phyloP scores from a whole-genome alignment of 192 early-diverging fungal genomes.

The Rhizoclosmatium sp. region DNA sequence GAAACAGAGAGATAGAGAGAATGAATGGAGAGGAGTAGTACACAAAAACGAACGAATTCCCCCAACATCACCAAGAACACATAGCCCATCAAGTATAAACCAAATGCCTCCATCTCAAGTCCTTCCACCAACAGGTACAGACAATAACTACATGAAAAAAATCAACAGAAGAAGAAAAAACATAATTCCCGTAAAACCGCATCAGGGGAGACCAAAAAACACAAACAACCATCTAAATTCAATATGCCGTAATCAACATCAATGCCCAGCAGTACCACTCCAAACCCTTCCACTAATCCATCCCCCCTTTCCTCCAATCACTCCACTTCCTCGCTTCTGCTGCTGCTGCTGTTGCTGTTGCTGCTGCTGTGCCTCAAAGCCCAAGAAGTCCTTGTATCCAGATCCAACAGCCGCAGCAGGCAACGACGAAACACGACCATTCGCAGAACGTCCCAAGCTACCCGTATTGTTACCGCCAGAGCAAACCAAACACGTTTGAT shows the following conservation, averaged over 20 bases:
- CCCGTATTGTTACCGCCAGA: not conserved
- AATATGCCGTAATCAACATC: not conserved
- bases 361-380: not conserved
- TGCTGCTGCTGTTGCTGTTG: slow-evolving; percentile 17
- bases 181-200: not conserved
- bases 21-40: no score
- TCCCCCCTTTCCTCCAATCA: not conserved
- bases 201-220: not conserved
- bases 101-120: no score
- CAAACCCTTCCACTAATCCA: not conserved
- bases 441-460: not conserved
- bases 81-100: no score
- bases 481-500: not conserved
- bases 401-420: not conserved
- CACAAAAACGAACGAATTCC: no score
- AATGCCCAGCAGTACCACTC: not conserved
- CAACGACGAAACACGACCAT: not conserved
- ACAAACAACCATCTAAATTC: slow-evolving; percentile 5
- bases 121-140: not conserved
- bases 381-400: not conserved
- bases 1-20: no score
- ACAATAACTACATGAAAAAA: not conserved
- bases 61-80: no score
- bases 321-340: not conserved
- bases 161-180: not conserved